These are phyloP conservation scores for Hanseniaspora mollemarum DNA, from an alignment of 805 yeast genomes.

Conservation along the genomic window DNA sequence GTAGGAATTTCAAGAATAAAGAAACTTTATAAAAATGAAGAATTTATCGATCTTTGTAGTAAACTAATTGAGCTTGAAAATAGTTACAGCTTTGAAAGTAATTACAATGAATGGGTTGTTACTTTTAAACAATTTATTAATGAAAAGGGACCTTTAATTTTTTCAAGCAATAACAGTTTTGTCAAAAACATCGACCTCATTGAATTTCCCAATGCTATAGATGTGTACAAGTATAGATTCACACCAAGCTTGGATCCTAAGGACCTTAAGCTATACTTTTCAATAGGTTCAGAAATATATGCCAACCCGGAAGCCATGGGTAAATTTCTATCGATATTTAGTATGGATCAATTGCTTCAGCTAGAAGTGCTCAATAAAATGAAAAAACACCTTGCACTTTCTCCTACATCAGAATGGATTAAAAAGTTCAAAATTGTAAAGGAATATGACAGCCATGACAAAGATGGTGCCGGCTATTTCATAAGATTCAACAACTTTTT, in stretches of 20 bases:
- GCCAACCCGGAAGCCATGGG: not conserved
- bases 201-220: not conserved
- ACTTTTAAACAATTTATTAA: not conserved
- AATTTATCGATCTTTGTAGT: not conserved
- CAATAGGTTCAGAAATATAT: not conserved
- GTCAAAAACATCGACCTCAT: not conserved
- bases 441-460: not conserved
- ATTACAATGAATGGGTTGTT: not conserved
- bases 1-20: not conserved
- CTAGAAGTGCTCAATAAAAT: not conserved
- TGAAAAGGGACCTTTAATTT: not conserved
- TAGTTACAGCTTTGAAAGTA: not conserved
- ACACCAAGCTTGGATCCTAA: not conserved
- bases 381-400: not conserved
- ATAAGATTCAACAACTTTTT: constrained; percentile 9
- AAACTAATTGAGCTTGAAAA: not conserved
- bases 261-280: not conserved
- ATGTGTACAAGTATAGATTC: not conserved
- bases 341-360: not conserved
- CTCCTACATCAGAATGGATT: not conserved
- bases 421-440: constrained; percentile 2
- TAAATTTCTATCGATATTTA: not conserved
- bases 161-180: not conserved
- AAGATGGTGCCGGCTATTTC: not conserved
- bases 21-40: not conserved